A percentile compares a stretch with the other conserved stretches of the same genome.
These are phyloP conservation scores for Boletus chippewaensis DNA, from an alignment of 1,284 basidiomycete species.

Conservation along the genomic window DNA sequence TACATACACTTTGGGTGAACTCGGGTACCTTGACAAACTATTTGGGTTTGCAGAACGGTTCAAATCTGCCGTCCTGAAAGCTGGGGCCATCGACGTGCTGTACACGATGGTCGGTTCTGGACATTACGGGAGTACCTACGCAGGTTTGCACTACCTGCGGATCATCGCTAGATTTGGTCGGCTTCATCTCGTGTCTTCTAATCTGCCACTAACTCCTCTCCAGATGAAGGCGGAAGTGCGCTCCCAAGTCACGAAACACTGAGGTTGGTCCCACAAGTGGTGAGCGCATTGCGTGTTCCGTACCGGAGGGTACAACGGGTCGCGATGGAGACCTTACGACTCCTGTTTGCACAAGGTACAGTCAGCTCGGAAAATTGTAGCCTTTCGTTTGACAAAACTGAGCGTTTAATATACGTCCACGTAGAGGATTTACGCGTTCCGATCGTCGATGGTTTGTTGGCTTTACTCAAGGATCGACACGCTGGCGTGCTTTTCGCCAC, in stretches of 20 bases:
- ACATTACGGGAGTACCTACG: constrained; percentile 9
- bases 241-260: background rate
- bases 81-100: constrained; percentile 13
- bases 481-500: constrained; percentile 18
- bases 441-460: constrained; percentile 14
- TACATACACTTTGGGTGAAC: background rate
- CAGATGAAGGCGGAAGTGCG: constrained; percentile 7
- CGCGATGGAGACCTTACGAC: constrained; percentile 12
- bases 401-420: background rate
- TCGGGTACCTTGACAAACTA: background rate
- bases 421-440: constrained; percentile 9
- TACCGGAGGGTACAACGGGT: constrained; percentile 16
- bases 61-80: constrained; percentile 14
- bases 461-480: constrained; percentile 16
- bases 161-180: constrained; percentile 19
- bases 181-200: background rate
- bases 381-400: background rate
- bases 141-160: constrained; percentile 24
- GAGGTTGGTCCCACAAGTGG: constrained; percentile 14
- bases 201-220: background rate
- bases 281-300: constrained; percentile 17
- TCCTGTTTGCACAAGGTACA: constrained; percentile 10
- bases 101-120: constrained; percentile 14
- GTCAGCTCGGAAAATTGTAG: background rate
- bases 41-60: constrained; percentile 11